Percentiles rank a stretch among this genome's conserved stretches.
phyloP scores from a whole-genome alignment of 441 rosid species.

The Daphne laureola region DNA sequence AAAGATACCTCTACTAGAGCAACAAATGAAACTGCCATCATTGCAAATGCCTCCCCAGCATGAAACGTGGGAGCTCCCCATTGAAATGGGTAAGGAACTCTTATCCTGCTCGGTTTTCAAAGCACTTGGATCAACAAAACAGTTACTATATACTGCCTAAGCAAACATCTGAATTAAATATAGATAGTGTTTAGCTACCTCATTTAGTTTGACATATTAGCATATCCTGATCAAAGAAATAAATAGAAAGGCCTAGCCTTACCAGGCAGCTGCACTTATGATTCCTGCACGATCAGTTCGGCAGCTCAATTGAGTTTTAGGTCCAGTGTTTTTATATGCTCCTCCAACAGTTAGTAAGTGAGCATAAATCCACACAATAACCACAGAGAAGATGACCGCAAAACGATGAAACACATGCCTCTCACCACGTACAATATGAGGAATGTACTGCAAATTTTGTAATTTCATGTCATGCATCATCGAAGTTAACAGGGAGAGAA shows the following conservation, averaged over 20 bases:
- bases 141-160: too few species aligned
- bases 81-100: constrained; percentile 70
- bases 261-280: constrained; percentile 64
- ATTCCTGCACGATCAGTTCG: constrained; percentile 66
- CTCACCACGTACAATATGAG: constrained; percentile 40
- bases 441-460: constrained; percentile 44
- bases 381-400: constrained; percentile 52
- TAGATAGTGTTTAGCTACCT: too few species aligned
- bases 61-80: constrained; percentile 74
- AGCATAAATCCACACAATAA: constrained; percentile 62
- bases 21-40: constrained; percentile 71
- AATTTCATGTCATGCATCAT: neutral
- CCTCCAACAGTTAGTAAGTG: constrained; percentile 62
- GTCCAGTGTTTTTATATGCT: constrained; percentile 45
- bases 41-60: constrained; percentile 75
- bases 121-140: neutral
- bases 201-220: neutral
- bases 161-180: too few species aligned
- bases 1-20: constrained; percentile 62
- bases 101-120: constrained; percentile 37
- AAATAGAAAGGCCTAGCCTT: constrained; percentile 2
- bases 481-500: neutral
- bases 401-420: constrained; percentile 41
- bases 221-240: neutral
- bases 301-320: constrained; percentile 53